phyloP scores from a whole-genome alignment of 2,329 filamentous ascomycete genomes.

The Reticulascus tulasneorum region DNA sequence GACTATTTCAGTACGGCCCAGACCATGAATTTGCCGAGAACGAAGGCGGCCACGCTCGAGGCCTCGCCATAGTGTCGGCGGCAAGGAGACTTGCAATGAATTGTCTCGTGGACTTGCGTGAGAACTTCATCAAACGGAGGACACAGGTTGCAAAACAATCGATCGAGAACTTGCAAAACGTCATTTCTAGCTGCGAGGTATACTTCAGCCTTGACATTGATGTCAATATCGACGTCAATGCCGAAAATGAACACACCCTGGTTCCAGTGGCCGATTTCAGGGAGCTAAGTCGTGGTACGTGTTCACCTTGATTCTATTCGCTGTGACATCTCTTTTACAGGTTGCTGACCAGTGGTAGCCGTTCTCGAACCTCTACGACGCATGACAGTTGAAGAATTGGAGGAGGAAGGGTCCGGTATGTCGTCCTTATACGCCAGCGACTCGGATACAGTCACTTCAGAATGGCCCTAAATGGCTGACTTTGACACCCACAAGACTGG shows the following conservation, averaged over 20 bases:
- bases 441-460: constrained; percentile 29
- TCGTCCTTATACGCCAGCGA: constrained; percentile 27
- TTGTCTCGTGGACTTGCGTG: constrained; percentile 43
- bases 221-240: no score
- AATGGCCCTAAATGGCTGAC: constrained; percentile 31
- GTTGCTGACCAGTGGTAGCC: constrained; percentile 19
- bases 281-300: constrained; percentile 33
- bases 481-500: constrained; percentile 41
- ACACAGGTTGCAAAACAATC: constrained; percentile 38
- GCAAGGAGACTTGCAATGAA: constrained; percentile 36
- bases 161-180: constrained; percentile 36
- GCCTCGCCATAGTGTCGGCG: constrained; percentile 28
- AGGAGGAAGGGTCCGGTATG: constrained; percentile 58
- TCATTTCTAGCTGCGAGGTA: constrained; percentile 36
- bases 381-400: constrained; percentile 54
- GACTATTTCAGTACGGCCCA: constrained; percentile 35
- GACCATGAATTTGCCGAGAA: constrained; percentile 16
- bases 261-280: constrained; percentile 22
- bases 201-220: constrained; percentile 33
- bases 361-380: constrained; percentile 46
- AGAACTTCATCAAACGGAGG: constrained; percentile 39
- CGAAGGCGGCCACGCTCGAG: constrained; percentile 25
- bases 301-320: no score
- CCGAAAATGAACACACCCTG: no score
- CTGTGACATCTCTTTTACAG: background rate